These are phyloP conservation scores for Boletus subcaerulescens DNA, from an alignment of 768 basidiomycete species.

Conservation along the genomic window DNA sequence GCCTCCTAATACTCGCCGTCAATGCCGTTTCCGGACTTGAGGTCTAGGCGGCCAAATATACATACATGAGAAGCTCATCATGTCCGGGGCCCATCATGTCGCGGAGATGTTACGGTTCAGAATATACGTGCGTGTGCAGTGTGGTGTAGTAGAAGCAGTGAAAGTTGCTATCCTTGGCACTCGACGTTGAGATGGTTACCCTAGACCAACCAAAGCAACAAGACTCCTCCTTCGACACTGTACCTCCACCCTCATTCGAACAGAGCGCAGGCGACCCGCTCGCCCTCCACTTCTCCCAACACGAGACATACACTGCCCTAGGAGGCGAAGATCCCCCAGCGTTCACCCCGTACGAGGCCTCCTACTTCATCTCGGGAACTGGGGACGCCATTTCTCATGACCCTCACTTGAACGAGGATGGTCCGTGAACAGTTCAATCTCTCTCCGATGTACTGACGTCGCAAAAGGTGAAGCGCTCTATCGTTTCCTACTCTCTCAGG, in stretches of 20 bases:
- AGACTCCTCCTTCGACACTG: not conserved
- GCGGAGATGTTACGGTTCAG: not conserved
- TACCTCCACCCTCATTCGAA: slow-evolving; percentile 27
- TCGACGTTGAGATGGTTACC: slow-evolving; percentile 1
- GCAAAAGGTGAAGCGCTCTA: slow-evolving; percentile 64
- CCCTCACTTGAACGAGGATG: slow-evolving; percentile 62
- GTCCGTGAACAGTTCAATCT: slow-evolving; percentile 27
- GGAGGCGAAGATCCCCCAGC: slow-evolving; percentile 54
- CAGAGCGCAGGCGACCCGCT: slow-evolving; percentile 23
- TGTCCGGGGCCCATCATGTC: not conserved
- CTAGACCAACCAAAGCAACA: slow-evolving; percentile 5
- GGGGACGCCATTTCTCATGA: slow-evolving; percentile 70
- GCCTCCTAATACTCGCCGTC: slow-evolving; percentile 8
- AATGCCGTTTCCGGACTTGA: slow-evolving; percentile 2
- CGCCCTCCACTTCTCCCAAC: slow-evolving; percentile 23
- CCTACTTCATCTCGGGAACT: slow-evolving; percentile 46
- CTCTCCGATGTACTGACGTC: slow-evolving; percentile 1
- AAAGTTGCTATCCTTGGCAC: not conserved
- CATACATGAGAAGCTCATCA: not conserved
- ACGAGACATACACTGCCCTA: slow-evolving; percentile 19
- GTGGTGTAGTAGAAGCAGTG: not conserved
- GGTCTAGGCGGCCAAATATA: not conserved
- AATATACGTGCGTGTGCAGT: not conserved
- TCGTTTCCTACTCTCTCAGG: slow-evolving; percentile 65
- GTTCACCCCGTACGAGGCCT: slow-evolving; percentile 62